Evolutionary conservation across 345 rosid species (phyloP), one percentile per base, ranked within the genome.

Genomic region (Gossypium mustelinum): DNA sequence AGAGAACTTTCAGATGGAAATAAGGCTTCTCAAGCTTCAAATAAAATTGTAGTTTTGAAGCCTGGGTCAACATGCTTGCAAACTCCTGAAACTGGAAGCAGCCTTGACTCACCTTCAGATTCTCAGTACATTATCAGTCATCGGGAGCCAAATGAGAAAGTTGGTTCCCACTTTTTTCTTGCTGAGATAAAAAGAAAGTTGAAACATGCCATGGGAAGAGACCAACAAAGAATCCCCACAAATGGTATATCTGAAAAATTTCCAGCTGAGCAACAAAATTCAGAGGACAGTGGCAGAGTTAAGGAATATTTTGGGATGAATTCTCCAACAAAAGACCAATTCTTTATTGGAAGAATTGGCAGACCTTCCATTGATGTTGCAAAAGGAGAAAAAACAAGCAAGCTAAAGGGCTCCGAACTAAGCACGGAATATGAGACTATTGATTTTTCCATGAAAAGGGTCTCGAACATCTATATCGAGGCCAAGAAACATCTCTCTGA

Each of bases 401-500:
- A 83, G 75, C 75, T 79, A 44, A 82, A 79, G 68, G 91, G 76
- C 60, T 56, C 29, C 67, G 82, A 85, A 77, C 76, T 64, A 52
- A 74, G 75, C 77, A 50, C 6, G 12, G 86, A 79, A 51, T 70
- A 70, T 54, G 80, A 75, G 68, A 77, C 70, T 73, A 73, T 59
- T 41, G 82, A 84, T 43, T 71, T 72, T 75, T 82, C 89, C 57
- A 79, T 77, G 77, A 80, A 78, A 57, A 57, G 61, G 61, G 29
- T 20, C 67, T 84, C 98, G n/a, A 84, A 83, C 84, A 88, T 96
- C 79, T 93, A 96, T 66, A 55, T 85, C 48, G 97, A 92, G 84
- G 99, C 98, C 82, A 96, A 84, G 87, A 96, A 89, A 77, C 99
- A 89, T 85, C 87, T 96, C 16, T 88, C 94, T 44, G 97, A 90